These are phyloP conservation scores for Chlamydomonas sphaeroides DNA, from an alignment of 139 green algal species.

Conservation along the genomic window DNA sequence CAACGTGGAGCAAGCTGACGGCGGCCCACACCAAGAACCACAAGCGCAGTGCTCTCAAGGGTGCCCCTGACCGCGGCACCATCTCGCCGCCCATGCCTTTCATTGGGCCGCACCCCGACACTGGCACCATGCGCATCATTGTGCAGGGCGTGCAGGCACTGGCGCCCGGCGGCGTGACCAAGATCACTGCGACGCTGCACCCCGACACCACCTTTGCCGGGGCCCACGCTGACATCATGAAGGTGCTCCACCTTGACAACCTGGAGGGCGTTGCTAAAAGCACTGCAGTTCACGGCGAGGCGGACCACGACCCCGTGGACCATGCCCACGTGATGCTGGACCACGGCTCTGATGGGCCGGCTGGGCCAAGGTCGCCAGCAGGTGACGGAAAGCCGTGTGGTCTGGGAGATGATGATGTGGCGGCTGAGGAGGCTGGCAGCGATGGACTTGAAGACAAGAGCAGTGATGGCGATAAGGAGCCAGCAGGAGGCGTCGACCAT, in stretches of 20 bases:
- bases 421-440: neutral
- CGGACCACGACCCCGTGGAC: no score
- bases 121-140: constrained; percentile 41
- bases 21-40: neutral
- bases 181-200: neutral
- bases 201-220: constrained; percentile 34
- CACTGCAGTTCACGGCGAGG: no score
- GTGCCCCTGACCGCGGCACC: neutral
- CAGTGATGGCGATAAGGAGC: neutral
- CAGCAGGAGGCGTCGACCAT: neutral
- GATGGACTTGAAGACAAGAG: neutral
- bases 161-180: neutral
- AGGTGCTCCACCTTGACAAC: constrained; percentile 12
- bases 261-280: neutral
- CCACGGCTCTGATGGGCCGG: neutral
- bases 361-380: neutral
- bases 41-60: constrained; percentile 15
- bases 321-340: no score
- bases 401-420: neutral
- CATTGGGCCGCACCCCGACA: constrained; percentile 39
- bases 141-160: constrained; percentile 29
- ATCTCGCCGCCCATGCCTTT: constrained; percentile 27
- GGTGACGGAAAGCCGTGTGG: neutral
- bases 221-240: constrained; percentile 14
- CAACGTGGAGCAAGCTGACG: neutral